Evolutionary conservation across 2,329 filamentous ascomycete species (phyloP).

Genomic region (Thelonectria rubi): DNA sequence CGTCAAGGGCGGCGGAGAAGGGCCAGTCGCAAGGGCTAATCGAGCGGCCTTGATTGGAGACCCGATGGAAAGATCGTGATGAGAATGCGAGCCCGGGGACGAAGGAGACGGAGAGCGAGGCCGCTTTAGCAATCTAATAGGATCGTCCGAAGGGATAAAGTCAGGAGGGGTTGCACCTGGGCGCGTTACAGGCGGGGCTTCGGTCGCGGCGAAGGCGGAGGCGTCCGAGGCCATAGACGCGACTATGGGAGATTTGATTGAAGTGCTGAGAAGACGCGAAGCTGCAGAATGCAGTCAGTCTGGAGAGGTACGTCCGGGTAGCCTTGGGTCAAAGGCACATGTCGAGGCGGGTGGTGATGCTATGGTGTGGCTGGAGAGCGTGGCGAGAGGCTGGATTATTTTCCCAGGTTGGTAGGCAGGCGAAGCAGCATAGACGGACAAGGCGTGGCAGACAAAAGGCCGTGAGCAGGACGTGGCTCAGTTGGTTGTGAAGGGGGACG

Average conservation of each 20-base stretch:
- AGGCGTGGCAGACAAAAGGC: conserved; percentile 34
- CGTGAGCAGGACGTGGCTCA: conserved; percentile 39
- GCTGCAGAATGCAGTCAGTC: conserved; percentile 38
- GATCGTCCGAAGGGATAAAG: conserved; percentile 51
- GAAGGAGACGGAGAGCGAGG: conserved; percentile 58
- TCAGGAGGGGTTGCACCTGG: conserved; percentile 48
- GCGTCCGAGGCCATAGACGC: conserved; percentile 64
- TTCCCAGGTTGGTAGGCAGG: conserved; percentile 34
- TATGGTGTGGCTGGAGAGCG: conserved; percentile 55
- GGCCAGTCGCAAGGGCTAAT: conserved; percentile 54
- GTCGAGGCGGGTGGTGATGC: conserved; percentile 47
- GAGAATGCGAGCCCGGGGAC: conserved; percentile 47
- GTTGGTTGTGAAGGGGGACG: conserved; percentile 14
- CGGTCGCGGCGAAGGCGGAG: conserved; percentile 62
- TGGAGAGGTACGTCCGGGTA: conserved; percentile 37
- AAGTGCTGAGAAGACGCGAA: conserved; percentile 21
- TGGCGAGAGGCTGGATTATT: conserved; percentile 52
- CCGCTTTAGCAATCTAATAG: conserved; percentile 55
- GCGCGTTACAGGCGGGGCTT: conserved; percentile 55
- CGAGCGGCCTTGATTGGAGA: conserved; percentile 66
- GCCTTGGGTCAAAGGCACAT: conserved; percentile 46
- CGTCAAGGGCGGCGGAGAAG: conserved; percentile 59
- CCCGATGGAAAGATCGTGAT: conserved; percentile 50
- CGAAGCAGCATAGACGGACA: conserved; percentile 33
- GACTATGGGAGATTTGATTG: conserved; percentile 36